Conservation (phyloP, 1,139 yeast species). For the Blastobotrys raffinosifermentans region DNA sequence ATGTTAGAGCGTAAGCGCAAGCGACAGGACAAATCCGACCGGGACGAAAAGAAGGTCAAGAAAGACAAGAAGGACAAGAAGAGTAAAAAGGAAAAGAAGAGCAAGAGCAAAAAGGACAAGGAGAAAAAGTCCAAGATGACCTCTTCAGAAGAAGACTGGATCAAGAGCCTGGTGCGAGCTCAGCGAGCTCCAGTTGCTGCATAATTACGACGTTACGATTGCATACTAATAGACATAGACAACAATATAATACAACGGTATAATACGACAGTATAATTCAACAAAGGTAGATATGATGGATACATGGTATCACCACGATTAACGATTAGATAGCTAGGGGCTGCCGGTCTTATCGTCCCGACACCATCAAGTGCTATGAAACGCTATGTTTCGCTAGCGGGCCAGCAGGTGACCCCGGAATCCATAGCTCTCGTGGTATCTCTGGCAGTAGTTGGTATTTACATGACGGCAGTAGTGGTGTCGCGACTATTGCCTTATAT, state of each 20-base stretch:
- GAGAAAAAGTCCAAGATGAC: not conserved
- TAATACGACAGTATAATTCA: no score
- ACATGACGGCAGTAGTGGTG: not conserved
- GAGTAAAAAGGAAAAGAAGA: slow-evolving; percentile 5
- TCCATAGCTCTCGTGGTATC: not conserved
- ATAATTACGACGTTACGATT: not conserved
- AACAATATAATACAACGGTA: no score
- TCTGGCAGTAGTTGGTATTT: not conserved
- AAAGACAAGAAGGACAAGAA: slow-evolving; percentile 3
- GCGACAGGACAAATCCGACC: slow-evolving; percentile 21
- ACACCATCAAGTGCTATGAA: no score
- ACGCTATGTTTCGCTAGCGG: not conserved
- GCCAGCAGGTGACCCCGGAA: not conserved
- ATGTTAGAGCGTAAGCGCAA: slow-evolving; percentile 21
- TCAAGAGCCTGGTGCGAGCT: slow-evolving; percentile 10
- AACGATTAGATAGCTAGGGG: no score
- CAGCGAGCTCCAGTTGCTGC: slow-evolving; percentile 12
- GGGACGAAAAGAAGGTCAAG: slow-evolving; percentile 12
- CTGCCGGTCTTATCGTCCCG: no score
- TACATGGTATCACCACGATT: no score
- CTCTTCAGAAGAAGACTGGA: slow-evolving; percentile 13
- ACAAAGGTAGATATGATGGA: no score
- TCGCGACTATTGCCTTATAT: not conserved
- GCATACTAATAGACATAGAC: not conserved
- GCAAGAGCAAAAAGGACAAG: slow-evolving; percentile 5